Conservation (phyloP, 2,329 filamentous ascomycete species). For the Botryosphaeria agaves region DNA sequence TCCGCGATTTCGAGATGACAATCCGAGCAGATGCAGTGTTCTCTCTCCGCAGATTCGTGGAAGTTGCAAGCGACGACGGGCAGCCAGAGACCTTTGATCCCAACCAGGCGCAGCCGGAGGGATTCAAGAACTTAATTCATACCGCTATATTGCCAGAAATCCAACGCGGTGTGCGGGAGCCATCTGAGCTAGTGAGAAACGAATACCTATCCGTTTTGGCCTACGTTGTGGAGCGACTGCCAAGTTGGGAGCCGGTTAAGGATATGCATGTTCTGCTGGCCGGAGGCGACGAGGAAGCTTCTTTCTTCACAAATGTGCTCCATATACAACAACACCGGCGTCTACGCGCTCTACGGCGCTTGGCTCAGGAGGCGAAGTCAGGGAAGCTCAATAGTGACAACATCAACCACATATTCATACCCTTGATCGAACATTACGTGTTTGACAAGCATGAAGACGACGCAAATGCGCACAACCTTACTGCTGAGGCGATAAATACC, state of each 20-base stretch:
- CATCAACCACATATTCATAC: conserved; percentile 73
- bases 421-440: conserved; percentile 84
- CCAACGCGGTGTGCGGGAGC: conserved; percentile 56
- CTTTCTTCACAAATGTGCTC: conserved; percentile 85
- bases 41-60: conserved; percentile 60
- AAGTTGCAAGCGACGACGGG: conserved; percentile 34
- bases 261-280: conserved; percentile 59
- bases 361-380: conserved; percentile 50
- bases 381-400: conserved; percentile 57
- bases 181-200: conserved; percentile 66
- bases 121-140: conserved; percentile 42
- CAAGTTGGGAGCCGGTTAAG: conserved; percentile 50
- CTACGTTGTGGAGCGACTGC: conserved; percentile 54
- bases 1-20: conserved; percentile 75
- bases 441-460: conserved; percentile 72
- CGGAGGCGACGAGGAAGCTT: conserved; percentile 56
- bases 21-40: conserved; percentile 73
- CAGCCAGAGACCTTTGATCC: conserved; percentile 20
- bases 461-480: conserved; percentile 59
- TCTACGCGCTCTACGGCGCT: conserved; percentile 61
- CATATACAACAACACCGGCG: conserved; percentile 80
- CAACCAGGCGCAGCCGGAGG: conserved; percentile 22
- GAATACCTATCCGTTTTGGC: conserved; percentile 72
- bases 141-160: conserved; percentile 56
- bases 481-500: conserved; percentile 69